These are phyloP conservation scores for Escovopsis sp. DNA, from an alignment of 2,329 filamentous ascomycete species.

Conservation along the genomic window DNA sequence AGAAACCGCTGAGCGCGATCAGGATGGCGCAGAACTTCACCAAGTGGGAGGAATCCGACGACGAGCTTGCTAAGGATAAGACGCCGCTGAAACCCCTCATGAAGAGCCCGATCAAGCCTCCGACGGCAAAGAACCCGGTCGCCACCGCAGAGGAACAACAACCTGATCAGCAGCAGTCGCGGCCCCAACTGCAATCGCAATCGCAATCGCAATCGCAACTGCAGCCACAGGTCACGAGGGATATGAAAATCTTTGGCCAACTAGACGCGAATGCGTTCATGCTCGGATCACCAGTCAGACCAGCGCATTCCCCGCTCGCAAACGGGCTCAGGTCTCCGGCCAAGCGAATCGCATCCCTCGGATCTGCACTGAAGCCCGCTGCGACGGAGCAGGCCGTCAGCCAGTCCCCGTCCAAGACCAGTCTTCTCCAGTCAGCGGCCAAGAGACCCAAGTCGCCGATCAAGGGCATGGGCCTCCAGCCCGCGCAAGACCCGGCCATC, in stretches of 20 bases:
- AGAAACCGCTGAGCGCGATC: constrained; percentile 45
- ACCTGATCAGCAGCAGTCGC: too few species aligned
- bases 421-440: constrained; percentile 33
- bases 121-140: constrained; percentile 1
- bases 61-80: constrained; percentile 43
- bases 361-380: constrained; percentile 16
- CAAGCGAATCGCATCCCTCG: constrained; percentile 23
- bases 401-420: constrained; percentile 18
- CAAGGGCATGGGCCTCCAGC: constrained; percentile 19
- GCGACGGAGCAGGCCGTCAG: constrained; percentile 7
- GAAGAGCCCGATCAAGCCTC: constrained; percentile 7
- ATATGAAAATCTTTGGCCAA: constrained; percentile 13
- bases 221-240: too few species aligned
- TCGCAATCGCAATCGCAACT: too few species aligned
- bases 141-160: constrained; percentile 1
- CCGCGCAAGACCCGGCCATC: constrained; percentile 12
- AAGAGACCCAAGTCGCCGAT: constrained; percentile 32
- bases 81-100: constrained; percentile 32
- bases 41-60: constrained; percentile 34
- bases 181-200: too few species aligned
- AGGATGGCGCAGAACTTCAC: constrained; percentile 44
- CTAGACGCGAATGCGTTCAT: constrained; percentile 23
- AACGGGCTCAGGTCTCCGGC: constrained; percentile 41
- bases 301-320: constrained; percentile 37
- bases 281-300: constrained; percentile 40